phyloP scores from a whole-genome alignment of 768 basidiomycete genomes.

The Pleurotus eryngii region DNA sequence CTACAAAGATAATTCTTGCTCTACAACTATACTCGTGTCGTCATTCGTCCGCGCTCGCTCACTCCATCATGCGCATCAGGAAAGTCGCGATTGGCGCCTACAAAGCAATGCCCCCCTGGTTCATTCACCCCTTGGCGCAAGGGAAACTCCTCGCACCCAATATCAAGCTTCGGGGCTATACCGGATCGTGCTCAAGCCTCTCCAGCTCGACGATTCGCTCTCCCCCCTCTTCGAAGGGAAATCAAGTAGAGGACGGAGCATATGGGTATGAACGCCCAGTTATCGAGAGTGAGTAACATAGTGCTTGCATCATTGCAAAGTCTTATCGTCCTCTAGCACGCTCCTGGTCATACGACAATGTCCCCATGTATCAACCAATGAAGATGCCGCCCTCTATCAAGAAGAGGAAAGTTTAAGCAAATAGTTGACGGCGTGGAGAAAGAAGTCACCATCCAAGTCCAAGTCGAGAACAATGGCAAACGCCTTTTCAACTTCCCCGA shows the following conservation, averaged over 20 bases:
- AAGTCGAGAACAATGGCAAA: slow-evolving; percentile 53
- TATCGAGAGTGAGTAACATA: slow-evolving; percentile 47
- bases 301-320: neutral
- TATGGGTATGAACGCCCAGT: slow-evolving; percentile 33
- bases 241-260: slow-evolving; percentile 18
- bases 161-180: slow-evolving; percentile 37
- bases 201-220: slow-evolving; percentile 28
- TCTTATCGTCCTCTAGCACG: too few species aligned
- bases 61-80: neutral
- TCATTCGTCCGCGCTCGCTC: slow-evolving; percentile 35
- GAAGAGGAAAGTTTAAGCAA: too few species aligned
- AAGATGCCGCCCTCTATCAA: too few species aligned
- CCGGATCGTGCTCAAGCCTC: slow-evolving; percentile 34
- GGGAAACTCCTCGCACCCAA: slow-evolving; percentile 57
- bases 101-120: slow-evolving; percentile 50
- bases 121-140: slow-evolving; percentile 59
- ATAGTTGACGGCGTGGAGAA: slow-evolving; percentile 49
- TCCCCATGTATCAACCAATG: too few species aligned
- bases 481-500: slow-evolving; percentile 68
- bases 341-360: too few species aligned
- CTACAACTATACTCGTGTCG: slow-evolving; percentile 49
- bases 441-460: slow-evolving; percentile 48
- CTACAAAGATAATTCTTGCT: slow-evolving; percentile 43
- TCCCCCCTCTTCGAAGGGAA: slow-evolving; percentile 23
- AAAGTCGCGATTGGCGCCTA: slow-evolving; percentile 14